Evolutionary conservation across 371 early-diverging fungal species (phyloP).

Genomic region (Haplosporangium sp.): DNA sequence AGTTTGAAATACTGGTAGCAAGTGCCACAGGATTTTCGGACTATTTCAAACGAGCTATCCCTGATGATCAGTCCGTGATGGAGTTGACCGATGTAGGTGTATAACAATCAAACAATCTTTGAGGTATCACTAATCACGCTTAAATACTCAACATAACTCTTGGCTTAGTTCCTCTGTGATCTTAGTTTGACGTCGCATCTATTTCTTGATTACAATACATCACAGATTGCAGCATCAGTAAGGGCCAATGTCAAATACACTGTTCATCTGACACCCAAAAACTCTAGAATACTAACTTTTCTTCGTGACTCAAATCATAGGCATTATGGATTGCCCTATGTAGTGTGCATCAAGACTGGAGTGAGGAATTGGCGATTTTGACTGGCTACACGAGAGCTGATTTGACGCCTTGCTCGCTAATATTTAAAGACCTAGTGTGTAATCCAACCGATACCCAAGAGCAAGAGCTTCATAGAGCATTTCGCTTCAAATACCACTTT

Average conservation of each 20-base stretch:
- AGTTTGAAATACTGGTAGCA: conserved; percentile 46
- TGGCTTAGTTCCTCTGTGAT: conserved; percentile 40
- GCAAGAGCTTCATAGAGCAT: not conserved
- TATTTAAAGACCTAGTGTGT: conserved; percentile 21
- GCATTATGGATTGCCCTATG: conserved; percentile 40
- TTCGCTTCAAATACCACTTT: conserved; percentile 17
- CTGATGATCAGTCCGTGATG: not conserved
- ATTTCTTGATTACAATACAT: conserved; percentile 29
- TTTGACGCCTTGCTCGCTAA: conserved; percentile 26
- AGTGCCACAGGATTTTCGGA: conserved; percentile 41
- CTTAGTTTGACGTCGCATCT: conserved; percentile 33
- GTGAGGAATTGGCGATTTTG: conserved; percentile 35
- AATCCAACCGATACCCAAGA: conserved; percentile 11
- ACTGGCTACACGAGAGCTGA: conserved; percentile 36
- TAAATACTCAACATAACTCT: not conserved
- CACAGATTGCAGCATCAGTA: conserved; percentile 45
- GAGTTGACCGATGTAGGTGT: conserved; percentile 34
- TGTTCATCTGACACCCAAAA: too few species aligned
- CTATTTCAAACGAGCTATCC: conserved; percentile 37
- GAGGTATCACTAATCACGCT: not conserved
- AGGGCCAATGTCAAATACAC: not conserved
- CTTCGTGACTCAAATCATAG: conserved; percentile 2
- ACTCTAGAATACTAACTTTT: not conserved
- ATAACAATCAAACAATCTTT: not conserved
- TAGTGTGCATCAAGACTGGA: conserved; percentile 30